A percentile compares a stretch with the other conserved stretches of the same genome.
Conservation (phyloP, 495 filamentous ascomycete genomes). For the Aspergillus sparsus region DNA sequence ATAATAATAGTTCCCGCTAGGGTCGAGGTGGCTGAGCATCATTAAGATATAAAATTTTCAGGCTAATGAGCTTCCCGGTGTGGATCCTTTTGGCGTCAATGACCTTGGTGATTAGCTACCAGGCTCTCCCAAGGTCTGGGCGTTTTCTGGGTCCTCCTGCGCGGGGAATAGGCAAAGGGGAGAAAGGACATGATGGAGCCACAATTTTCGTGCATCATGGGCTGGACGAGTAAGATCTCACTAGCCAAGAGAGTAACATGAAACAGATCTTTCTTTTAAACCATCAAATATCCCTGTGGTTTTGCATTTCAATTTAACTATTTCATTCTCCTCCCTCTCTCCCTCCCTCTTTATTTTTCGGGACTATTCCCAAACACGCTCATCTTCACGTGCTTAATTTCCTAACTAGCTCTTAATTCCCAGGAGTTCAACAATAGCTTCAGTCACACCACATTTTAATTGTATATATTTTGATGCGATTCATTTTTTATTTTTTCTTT, state of each 20-base stretch:
- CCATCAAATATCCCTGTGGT: background rate
- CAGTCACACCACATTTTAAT: background rate
- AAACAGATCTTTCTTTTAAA: background rate
- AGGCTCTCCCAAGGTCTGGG: background rate
- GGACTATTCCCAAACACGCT: background rate
- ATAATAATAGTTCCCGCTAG: background rate
- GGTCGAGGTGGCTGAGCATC: background rate
- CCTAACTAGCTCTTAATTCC: background rate
- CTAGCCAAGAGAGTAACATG: background rate
- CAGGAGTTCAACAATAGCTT: background rate
- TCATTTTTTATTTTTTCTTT: too few species aligned
- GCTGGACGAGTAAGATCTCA: background rate
- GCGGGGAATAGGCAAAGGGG: slow-evolving; percentile 3
- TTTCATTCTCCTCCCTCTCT: background rate
- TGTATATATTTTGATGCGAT: too few species aligned
- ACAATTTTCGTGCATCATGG: slow-evolving; percentile 2
- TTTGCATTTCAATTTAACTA: background rate
- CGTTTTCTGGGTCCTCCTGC: background rate
- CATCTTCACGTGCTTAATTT: slow-evolving; percentile 13
- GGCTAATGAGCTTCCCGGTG: background rate
- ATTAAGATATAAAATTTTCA: background rate
- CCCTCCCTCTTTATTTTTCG: background rate
- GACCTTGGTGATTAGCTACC: background rate
- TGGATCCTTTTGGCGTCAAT: slow-evolving; percentile 2
- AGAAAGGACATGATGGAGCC: background rate